Evolutionary conservation across 331 rosid genomes (phyloP).

Genomic region (Prunus yedoensis): DNA sequence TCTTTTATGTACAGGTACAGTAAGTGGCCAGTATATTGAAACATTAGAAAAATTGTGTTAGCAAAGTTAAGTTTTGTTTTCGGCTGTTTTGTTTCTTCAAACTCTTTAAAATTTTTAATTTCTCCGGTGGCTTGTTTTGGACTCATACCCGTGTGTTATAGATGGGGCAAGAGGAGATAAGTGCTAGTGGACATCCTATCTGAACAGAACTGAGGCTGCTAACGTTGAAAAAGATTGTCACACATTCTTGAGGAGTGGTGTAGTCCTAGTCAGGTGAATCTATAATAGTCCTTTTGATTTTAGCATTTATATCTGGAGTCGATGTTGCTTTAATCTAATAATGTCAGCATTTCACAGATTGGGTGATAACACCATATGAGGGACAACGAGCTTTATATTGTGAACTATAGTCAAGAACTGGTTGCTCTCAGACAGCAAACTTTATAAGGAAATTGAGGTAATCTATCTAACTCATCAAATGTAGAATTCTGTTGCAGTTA

Average conservation of each 20-base stretch:
- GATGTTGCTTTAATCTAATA: not conserved
- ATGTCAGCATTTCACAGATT: conserved; percentile 48
- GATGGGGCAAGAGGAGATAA: conserved; percentile 99
- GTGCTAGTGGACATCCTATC: conserved; percentile 97
- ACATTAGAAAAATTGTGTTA: not conserved
- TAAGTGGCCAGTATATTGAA: not conserved
- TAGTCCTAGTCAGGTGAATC: conserved; percentile 83
- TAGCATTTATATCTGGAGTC: not conserved
- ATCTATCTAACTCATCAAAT: not conserved
- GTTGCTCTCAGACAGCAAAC: conserved; percentile 98
- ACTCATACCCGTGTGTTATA: conserved; percentile 30
- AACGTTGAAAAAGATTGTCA: conserved; percentile 98
- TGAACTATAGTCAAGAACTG: conserved; percentile 98
- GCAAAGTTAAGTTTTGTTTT: not conserved
- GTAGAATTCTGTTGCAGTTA: conserved; percentile 8
- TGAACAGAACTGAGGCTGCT: conserved; percentile 99
- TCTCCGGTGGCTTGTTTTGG: not conserved
- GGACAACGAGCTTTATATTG: conserved; percentile 98
- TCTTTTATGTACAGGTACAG: conserved; percentile 94
- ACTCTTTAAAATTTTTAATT: not conserved
- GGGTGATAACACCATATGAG: conserved; percentile 98
- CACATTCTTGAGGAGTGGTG: conserved; percentile 98
- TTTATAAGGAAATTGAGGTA: conserved; percentile 98
- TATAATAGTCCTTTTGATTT: not conserved
- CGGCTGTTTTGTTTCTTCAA: not conserved